These are phyloP conservation scores for Rubus parviflorus DNA, from an alignment of 306 rosid species.

Conservation along the genomic window DNA sequence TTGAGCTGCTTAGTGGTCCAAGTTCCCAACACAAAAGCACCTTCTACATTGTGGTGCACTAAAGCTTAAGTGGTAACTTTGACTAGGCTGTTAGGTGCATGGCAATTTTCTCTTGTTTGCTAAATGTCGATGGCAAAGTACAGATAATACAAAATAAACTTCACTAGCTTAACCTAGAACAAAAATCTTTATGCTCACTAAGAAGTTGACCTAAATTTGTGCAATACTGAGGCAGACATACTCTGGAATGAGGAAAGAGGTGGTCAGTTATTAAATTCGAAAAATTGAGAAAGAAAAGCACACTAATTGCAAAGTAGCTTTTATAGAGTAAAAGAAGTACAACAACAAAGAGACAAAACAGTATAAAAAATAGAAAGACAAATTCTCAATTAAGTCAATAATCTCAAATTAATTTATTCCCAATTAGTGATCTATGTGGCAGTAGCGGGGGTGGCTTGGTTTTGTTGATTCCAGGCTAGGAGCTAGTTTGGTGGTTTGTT, in stretches of 20 bases:
- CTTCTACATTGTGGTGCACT: constrained; percentile 25
- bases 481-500: too few relatives aligned
- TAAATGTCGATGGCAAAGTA: constrained; percentile 27
- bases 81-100: constrained; percentile 26
- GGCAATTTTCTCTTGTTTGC: constrained; percentile 27
- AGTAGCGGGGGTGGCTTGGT: too few relatives aligned
- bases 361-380: constrained; percentile 7
- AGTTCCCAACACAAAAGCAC: not conserved
- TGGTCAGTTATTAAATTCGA: constrained; percentile 2
- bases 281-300: not conserved
- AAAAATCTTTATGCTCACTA: constrained; percentile 37
- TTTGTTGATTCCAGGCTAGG: too few relatives aligned
- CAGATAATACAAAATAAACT: constrained; percentile 27
- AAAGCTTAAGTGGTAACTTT: constrained; percentile 17
- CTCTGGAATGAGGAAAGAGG: constrained; percentile 45
- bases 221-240: constrained; percentile 51
- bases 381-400: too few relatives aligned
- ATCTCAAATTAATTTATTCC: too few relatives aligned
- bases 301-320: not conserved
- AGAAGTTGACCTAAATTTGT: constrained; percentile 72
- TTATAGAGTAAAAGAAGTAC: not conserved
- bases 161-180: constrained; percentile 34
- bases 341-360: constrained; percentile 11
- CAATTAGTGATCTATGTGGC: too few relatives aligned
- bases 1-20: too few relatives aligned